Evolutionary conservation across 805 yeast species (phyloP), one percentile per base, ranked within the genome.

Genomic region (Lipomyces orientalis): DNA sequence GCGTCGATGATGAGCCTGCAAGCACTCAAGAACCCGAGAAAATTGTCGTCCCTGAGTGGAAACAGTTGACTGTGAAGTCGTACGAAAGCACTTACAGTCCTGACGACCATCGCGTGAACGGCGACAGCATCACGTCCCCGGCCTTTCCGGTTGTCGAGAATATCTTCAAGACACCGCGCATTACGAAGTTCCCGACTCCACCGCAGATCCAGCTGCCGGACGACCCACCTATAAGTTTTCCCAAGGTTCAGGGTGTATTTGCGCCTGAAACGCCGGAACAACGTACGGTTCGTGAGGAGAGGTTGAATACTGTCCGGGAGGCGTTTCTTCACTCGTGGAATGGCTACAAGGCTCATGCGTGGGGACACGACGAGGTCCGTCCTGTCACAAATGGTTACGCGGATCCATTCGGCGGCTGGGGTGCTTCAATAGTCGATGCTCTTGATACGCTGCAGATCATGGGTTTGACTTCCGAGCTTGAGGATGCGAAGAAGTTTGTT

Each of bases 381-480:
- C 87, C 87, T 0, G 57, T 83, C 2, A 69, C 81, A 1, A 74
- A 76, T 19, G 54, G 62, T 33, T n/a, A 66, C 43, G 64, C 63
- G 8, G 81, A 83, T 65, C 79, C 85, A 1, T 82, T 83, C 68
- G 78, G 79, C 55, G 85, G 85, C 1, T 85, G 87, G 87, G 83
- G 86, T 4, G 81, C 86, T 0, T 80, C 86, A 1, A 77, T 85
- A 4, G 78, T 86, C 5, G 89, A 86, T 67, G 77, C 87, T 0
- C 72, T 87, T 46, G 89, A 86, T 70, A 82, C 88, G 0, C 73
- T 86, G 56, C 77, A 76, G 62, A 74, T 86, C n/a, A 80, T 86
- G 82, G 82, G 77, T 8, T 76, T 84, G 56, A 70, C 73, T 2
- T 75, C 76, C 2, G 83, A 84, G 62, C 80, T 82, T 57, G 68